Conservation (phyloP, 495 filamentous ascomycete species). For the Aspergillus panamensis region DNA sequence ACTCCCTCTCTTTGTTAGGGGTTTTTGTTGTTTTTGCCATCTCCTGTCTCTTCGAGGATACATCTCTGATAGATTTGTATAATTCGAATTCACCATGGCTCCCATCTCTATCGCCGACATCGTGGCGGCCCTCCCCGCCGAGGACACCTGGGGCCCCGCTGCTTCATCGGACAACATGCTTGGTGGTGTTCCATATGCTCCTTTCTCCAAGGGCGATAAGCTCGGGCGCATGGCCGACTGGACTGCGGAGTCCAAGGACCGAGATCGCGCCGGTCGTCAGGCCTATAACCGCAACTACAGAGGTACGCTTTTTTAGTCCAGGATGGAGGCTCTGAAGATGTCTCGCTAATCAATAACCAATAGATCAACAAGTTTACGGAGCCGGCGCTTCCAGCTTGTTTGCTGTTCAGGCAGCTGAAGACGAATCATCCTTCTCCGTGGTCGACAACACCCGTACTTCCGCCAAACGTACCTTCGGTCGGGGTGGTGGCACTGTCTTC, state of each 20-base stretch:
- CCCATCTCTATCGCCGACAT: conserved; percentile 57
- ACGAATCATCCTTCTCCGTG: conserved; percentile 96
- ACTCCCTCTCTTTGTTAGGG: conserved; percentile 19
- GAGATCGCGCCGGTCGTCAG: conserved; percentile 73
- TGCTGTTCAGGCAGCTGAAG: conserved; percentile 83
- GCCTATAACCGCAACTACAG: conserved; percentile 90
- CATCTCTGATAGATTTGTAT: conserved; percentile 1
- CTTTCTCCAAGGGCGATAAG: conserved; percentile 98
- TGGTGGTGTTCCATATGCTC: conserved; percentile 91
- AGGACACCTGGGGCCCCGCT: conserved; percentile 82
- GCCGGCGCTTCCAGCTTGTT: conserved; percentile 84
- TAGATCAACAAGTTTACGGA: conserved; percentile 96
- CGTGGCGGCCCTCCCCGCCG: conserved; percentile 57
- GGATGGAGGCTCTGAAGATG: no score
- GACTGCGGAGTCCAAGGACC: conserved; percentile 90
- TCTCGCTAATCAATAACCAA: background rate
- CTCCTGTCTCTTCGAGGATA: conserved; percentile 10
- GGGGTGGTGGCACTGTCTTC: conserved; percentile 82
- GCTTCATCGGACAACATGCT: conserved; percentile 78
- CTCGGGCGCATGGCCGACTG: conserved; percentile 98
- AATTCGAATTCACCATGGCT: conserved; percentile 42
- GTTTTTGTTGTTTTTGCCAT: conserved; percentile 6
- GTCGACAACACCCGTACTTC: conserved; percentile 89
- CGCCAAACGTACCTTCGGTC: conserved; percentile 79
- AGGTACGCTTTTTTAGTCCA: conserved; percentile 51